A percentile compares a stretch with the other conserved stretches of the same genome.
These are phyloP conservation scores for Bondarzewia mesenterica DNA, from an alignment of 1,284 basidiomycete species.

Conservation along the genomic window DNA sequence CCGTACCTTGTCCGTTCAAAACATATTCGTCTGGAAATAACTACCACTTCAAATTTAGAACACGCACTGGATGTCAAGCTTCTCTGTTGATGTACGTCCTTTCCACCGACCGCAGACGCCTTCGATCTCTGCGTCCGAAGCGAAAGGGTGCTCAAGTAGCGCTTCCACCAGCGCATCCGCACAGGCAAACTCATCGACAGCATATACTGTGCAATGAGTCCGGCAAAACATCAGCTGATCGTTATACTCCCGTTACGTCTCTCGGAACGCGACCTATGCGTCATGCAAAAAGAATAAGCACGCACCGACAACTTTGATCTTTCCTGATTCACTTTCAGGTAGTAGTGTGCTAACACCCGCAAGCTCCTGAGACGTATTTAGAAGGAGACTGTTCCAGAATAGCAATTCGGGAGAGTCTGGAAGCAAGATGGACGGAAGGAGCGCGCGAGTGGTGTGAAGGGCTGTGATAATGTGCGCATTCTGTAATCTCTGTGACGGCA, in stretches of 20 bases:
- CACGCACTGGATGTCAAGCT: slow-evolving; percentile 12
- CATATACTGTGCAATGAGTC: slow-evolving; percentile 37
- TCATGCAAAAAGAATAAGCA: neutral
- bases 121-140: slow-evolving; percentile 36
- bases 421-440: slow-evolving; percentile 7
- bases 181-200: slow-evolving; percentile 41
- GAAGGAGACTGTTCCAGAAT: slow-evolving; percentile 8
- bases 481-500: slow-evolving; percentile 1
- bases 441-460: slow-evolving; percentile 8
- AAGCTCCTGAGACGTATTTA: neutral
- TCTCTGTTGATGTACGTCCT: slow-evolving; percentile 31
- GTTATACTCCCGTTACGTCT: neutral
- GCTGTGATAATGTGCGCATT: slow-evolving; percentile 7
- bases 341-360: neutral
- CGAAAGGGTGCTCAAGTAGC: slow-evolving; percentile 60
- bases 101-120: slow-evolving; percentile 23
- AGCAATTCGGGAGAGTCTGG: slow-evolving; percentile 3
- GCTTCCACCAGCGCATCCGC: slow-evolving; percentile 54
- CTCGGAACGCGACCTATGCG: neutral
- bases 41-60: too few relatives aligned
- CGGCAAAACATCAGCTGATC: neutral
- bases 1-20: neutral
- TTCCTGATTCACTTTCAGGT: neutral
- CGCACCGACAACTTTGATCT: neutral
- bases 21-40: neutral